Evolutionary conservation across 2,329 filamentous ascomycete genomes (phyloP).

Genomic region (Diaporthe sp.): DNA sequence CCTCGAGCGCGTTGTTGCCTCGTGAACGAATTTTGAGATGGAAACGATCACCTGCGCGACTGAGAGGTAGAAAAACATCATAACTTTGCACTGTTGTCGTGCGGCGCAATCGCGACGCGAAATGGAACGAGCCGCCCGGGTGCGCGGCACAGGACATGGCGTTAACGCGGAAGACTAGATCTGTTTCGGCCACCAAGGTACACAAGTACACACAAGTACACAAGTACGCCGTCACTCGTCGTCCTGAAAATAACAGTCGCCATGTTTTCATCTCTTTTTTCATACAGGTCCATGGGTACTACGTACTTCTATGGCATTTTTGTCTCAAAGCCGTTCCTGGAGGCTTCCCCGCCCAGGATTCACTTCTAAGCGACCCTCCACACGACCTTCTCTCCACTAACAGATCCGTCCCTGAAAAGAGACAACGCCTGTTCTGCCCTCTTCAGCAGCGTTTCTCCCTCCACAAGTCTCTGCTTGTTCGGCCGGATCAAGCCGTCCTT

Average conservation of each 20-base stretch:
- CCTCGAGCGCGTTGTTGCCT: not conserved
- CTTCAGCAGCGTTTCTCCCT: conserved; percentile 55
- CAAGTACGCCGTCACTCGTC: not conserved
- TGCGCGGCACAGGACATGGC: not conserved
- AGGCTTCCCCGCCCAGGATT: not conserved
- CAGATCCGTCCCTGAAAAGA: conserved; percentile 39
- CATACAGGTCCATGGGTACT: too few species aligned
- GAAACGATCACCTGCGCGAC: not conserved
- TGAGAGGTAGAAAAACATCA: not conserved
- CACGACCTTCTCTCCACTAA: conserved; percentile 43
- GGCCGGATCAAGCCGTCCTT: conserved; percentile 51
- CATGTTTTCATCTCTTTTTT: not conserved
- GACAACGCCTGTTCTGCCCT: conserved; percentile 41
- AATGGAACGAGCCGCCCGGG: not conserved
- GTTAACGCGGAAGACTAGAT: not conserved
- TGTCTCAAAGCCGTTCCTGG: not conserved
- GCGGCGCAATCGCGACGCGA: not conserved
- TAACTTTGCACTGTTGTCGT: not conserved
- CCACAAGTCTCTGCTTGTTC: conserved; percentile 53
- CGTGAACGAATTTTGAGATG: not conserved
- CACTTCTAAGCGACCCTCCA: conserved; percentile 42
- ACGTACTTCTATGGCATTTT: too few species aligned
- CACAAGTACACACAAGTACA: too few species aligned
- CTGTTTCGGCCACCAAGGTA: not conserved
- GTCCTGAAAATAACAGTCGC: not conserved